These are phyloP conservation scores for Magnolia kwangsiensis DNA, from an alignment of 164 flowering plant species.

Conservation along the genomic window DNA sequence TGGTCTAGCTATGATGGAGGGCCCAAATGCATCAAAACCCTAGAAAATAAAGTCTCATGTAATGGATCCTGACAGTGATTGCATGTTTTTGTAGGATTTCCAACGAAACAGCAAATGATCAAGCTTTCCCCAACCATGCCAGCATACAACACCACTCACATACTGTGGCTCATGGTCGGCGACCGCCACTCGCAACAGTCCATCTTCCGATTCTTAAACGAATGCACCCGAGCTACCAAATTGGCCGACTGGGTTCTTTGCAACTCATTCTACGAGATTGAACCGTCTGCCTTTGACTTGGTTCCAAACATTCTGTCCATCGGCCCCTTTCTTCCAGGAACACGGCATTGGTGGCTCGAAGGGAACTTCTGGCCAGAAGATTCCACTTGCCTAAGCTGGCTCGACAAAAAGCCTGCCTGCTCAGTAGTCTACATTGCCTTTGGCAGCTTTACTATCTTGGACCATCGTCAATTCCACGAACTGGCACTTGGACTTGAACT, in stretches of 20 bases:
- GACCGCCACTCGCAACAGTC: slow-evolving; percentile 2
- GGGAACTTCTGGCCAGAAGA: slow-evolving; percentile 25
- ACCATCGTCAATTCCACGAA: slow-evolving; percentile 28
- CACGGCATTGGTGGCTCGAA: neutral
- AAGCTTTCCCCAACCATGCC: too few species aligned
- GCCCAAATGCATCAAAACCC: too few species aligned
- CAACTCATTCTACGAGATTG: slow-evolving; percentile 29
- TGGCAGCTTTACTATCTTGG: slow-evolving; percentile 29
- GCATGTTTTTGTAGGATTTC: too few species aligned
- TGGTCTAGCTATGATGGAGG: too few species aligned
- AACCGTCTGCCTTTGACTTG: slow-evolving; percentile 11
- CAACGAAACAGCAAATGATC: too few species aligned
- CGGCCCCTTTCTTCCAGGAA: slow-evolving; percentile 24
- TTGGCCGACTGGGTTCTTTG: slow-evolving; percentile 18
- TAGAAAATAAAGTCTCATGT: too few species aligned
- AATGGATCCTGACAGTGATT: too few species aligned
- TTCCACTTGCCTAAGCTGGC: slow-evolving; percentile 31
- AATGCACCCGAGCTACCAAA: slow-evolving; percentile 9
- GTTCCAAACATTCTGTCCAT: slow-evolving; percentile 12
- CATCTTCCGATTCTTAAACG: slow-evolving; percentile 4
- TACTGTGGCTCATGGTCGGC: slow-evolving; percentile 15
- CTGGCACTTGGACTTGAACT: slow-evolving; percentile 32
- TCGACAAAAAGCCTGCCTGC: slow-evolving; percentile 23
- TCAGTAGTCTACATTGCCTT: slow-evolving; percentile 38
- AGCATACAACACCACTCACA: too few species aligned